Evolutionary conservation across 768 basidiomycete genomes (phyloP).

Genomic region (Macrolepiota dolichaula): DNA sequence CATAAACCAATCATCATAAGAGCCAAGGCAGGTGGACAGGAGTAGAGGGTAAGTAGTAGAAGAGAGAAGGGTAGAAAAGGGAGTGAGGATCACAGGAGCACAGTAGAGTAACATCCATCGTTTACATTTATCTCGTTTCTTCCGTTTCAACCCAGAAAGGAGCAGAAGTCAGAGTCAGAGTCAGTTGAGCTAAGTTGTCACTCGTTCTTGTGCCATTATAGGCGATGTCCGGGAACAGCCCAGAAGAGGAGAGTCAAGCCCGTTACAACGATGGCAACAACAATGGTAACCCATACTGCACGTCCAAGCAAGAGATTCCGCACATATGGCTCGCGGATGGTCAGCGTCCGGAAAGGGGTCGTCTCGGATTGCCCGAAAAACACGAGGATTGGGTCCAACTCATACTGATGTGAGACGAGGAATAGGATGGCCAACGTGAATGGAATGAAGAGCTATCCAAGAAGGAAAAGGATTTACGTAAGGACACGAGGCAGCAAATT

Average conservation of each 20-base stretch:
- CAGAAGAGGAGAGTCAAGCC: slow-evolving; percentile 90
- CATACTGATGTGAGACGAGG: slow-evolving; percentile 94
- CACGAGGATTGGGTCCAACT: slow-evolving; percentile 93
- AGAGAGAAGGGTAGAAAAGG: slow-evolving; percentile 1
- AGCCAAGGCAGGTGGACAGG: not conserved
- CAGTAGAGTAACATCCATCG: not conserved
- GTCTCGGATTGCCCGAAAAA: slow-evolving; percentile 94
- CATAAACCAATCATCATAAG: slow-evolving; percentile 13
- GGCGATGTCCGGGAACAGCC: slow-evolving; percentile 91
- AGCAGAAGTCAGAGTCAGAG: not conserved
- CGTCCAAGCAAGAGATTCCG: slow-evolving; percentile 85
- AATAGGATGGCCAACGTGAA: slow-evolving; percentile 87
- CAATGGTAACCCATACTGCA: slow-evolving; percentile 85
- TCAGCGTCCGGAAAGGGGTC: slow-evolving; percentile 92
- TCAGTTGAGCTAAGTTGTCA: slow-evolving; percentile 15
- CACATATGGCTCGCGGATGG: slow-evolving; percentile 92
- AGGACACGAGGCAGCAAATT: slow-evolving; percentile 8
- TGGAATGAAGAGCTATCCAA: slow-evolving; percentile 82
- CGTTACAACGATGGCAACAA: slow-evolving; percentile 74
- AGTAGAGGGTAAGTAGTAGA: not conserved
- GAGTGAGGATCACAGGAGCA: not conserved
- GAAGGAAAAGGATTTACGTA: slow-evolving; percentile 11
- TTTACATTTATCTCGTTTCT: not conserved
- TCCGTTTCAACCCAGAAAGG: not conserved
- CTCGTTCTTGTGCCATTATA: slow-evolving; percentile 37